Evolutionary conservation across 1,284 basidiomycete species (phyloP).

Genomic region (Paramarasmius palmivorus): DNA sequence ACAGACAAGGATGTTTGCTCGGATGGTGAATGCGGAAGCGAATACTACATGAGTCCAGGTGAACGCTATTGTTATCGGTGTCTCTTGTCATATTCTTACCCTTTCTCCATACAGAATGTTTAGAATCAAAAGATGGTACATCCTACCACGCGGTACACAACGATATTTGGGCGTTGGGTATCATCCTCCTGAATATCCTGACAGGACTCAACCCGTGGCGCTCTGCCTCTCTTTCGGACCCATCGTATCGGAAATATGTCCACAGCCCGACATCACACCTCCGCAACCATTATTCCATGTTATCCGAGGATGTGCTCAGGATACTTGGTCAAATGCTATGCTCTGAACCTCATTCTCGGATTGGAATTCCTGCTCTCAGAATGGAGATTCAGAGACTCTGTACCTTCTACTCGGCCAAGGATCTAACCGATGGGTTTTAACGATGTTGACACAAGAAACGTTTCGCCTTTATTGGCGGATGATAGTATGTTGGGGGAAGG

Average conservation of each 20-base stretch:
- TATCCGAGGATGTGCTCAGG: not conserved
- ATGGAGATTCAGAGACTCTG: not conserved
- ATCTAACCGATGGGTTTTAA: not conserved
- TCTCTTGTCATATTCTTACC: slow-evolving; percentile 7
- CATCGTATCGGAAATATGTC: not conserved
- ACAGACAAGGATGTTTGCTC: slow-evolving; percentile 53
- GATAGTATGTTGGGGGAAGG: too few relatives aligned
- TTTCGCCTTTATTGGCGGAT: too few relatives aligned
- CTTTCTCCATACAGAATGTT: slow-evolving; percentile 7
- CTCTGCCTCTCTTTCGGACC: slow-evolving; percentile 19
- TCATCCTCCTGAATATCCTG: slow-evolving; percentile 69
- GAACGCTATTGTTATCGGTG: too few relatives aligned
- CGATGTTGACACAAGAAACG: too few relatives aligned
- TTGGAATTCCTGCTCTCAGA: not conserved
- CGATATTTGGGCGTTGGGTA: slow-evolving; percentile 80
- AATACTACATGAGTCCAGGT: slow-evolving; percentile 66
- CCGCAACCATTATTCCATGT: not conserved
- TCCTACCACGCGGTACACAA: slow-evolving; percentile 27
- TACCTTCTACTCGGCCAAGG: not conserved
- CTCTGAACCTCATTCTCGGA: not conserved
- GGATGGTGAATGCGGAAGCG: slow-evolving; percentile 65
- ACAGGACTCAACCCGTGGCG: slow-evolving; percentile 76
- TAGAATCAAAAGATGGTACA: not conserved
- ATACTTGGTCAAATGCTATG: not conserved
- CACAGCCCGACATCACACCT: not conserved